These are phyloP conservation scores for Berberis vulgaris DNA, from an alignment of 164 flowering plant species.

Conservation along the genomic window DNA sequence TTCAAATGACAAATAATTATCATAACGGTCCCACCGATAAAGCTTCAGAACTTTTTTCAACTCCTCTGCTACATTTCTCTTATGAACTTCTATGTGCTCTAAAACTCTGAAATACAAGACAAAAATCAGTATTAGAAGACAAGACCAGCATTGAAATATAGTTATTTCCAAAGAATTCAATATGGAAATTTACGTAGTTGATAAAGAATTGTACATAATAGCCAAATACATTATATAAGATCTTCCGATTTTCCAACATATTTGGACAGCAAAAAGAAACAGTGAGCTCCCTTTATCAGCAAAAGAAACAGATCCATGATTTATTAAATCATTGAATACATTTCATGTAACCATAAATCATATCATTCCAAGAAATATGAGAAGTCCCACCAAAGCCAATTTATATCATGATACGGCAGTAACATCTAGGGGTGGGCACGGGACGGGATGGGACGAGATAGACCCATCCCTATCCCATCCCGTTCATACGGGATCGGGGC, in stretches of 20 bases:
- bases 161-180: neutral
- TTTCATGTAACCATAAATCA: too few relatives aligned
- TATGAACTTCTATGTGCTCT: slow-evolving; percentile 37
- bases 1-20: slow-evolving; percentile 37
- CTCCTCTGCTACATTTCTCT: slow-evolving; percentile 44
- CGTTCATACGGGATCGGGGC: too few relatives aligned
- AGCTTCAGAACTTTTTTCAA: slow-evolving; percentile 58
- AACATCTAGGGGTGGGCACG: too few relatives aligned
- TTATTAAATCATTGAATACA: too few relatives aligned
- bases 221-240: slow-evolving; percentile 73
- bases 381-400: too few relatives aligned
- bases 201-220: slow-evolving; percentile 56
- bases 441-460: too few relatives aligned
- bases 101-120: slow-evolving; percentile 33
- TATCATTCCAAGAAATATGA: too few relatives aligned
- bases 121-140: neutral
- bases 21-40: slow-evolving; percentile 59
- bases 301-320: too few relatives aligned
- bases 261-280: slow-evolving; percentile 27
- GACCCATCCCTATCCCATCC: too few relatives aligned
- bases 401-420: too few relatives aligned
- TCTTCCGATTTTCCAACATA: slow-evolving; percentile 36
- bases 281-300: too few relatives aligned
- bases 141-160: neutral
- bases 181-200: neutral